Evolutionary conservation across 805 yeast genomes (phyloP).

Genomic region (Candida andamanensis): DNA sequence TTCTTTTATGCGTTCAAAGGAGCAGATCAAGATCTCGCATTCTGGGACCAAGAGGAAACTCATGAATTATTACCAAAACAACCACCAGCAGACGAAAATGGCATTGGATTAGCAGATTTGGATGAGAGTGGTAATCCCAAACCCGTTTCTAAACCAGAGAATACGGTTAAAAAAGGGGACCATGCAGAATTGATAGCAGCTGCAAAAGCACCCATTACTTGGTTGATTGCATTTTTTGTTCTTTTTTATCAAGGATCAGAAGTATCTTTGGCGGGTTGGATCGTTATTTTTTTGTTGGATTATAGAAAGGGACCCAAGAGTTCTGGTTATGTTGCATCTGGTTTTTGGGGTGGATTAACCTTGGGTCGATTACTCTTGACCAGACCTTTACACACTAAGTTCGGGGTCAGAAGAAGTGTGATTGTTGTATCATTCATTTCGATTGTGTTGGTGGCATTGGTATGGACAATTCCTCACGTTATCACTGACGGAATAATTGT

Average conservation of each 20-base stretch:
- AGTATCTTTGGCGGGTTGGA: conserved; percentile 68
- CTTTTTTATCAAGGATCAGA: conserved; percentile 68
- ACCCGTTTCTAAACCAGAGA: background rate
- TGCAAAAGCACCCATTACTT: conserved; percentile 29
- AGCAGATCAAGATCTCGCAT: conserved; percentile 42
- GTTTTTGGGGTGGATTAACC: conserved; percentile 70
- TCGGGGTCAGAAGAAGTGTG: conserved; percentile 45
- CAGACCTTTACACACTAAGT: conserved; percentile 26
- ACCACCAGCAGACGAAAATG: conserved; percentile 5
- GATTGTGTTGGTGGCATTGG: conserved; percentile 32
- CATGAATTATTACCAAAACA: background rate
- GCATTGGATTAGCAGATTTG: conserved; percentile 5
- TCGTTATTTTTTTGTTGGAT: conserved; percentile 57
- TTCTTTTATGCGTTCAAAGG: conserved; percentile 43
- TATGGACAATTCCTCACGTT: conserved; percentile 46
- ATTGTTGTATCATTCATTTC: conserved; percentile 28
- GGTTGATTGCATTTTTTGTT: conserved; percentile 49
- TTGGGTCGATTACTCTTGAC: conserved; percentile 54
- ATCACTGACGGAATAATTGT: conserved; percentile 44
- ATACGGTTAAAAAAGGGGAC: background rate
- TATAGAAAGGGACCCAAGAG: conserved; percentile 45
- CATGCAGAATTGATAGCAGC: conserved; percentile 26
- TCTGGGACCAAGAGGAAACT: conserved; percentile 22
- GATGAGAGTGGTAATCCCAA: background rate
- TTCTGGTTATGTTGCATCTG: conserved; percentile 62